Evolutionary conservation across 768 basidiomycete genomes (phyloP).

Genomic region (Hypholoma sublateritium): DNA sequence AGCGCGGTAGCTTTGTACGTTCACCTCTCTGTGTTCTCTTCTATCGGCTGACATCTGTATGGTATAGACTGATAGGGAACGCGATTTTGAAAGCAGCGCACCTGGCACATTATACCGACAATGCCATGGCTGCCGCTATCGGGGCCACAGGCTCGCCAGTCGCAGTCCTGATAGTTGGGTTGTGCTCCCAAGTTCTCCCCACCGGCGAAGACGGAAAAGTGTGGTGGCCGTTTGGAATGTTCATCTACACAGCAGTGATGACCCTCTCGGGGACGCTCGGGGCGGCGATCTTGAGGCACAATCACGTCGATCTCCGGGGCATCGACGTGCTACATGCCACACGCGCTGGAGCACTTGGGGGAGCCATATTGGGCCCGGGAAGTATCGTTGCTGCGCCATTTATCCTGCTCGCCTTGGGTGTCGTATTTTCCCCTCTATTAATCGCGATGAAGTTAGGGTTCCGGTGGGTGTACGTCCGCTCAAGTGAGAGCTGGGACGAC

Average conservation of each 20-base stretch:
- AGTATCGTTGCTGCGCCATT: conserved; percentile 13
- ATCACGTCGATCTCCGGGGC: conserved; percentile 18
- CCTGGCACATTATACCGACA: conserved; percentile 16
- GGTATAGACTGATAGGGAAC: conserved; percentile 22
- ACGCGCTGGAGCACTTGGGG: conserved; percentile 25
- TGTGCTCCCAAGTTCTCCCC: conserved; percentile 7
- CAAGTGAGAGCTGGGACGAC: conserved; percentile 18
- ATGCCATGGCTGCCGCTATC: conserved; percentile 18
- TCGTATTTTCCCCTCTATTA: conserved; percentile 20
- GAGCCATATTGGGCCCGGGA: conserved; percentile 17
- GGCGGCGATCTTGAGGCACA: conserved; percentile 14
- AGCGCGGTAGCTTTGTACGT: background rate
- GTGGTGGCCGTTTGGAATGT: conserved; percentile 13
- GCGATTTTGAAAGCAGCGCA: conserved; percentile 18
- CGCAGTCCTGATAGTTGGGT: conserved; percentile 8
- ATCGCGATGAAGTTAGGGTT: conserved; percentile 20
- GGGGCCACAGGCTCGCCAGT: conserved; percentile 20
- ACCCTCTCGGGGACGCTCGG: conserved; percentile 22
- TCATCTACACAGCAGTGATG: conserved; percentile 2
- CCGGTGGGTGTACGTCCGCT: conserved; percentile 17
- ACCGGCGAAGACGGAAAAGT: conserved; percentile 5
- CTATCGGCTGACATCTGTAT: background rate
- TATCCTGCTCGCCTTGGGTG: conserved; percentile 8
- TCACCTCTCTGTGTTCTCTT: background rate
- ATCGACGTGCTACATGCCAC: conserved; percentile 25